Evolutionary conservation across 1,139 yeast genomes (phyloP), one percentile per base, ranked within the genome.

Genomic region (Diutina rugosa): DNA sequence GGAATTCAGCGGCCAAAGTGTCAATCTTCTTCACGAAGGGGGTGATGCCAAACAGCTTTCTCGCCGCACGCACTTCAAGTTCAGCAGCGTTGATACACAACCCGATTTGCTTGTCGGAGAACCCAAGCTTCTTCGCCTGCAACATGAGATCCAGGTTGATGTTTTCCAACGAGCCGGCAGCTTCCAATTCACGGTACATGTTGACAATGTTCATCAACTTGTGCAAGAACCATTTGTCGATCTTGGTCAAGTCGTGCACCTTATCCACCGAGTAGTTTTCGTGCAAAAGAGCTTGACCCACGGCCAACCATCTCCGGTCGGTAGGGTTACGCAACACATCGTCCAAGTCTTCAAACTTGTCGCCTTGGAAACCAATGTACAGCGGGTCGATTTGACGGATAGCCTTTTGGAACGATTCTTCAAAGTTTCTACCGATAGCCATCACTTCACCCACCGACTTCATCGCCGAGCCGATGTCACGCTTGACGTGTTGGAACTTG

Each of bases 361-460:
- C 87, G 64, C 97, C 97, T 75, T 91, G 97, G 84, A 93, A 87
- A 57, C 99, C 98, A 66, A 89, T 70, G 64, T 82, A 81, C 30
- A 95, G 84, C 56, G 97, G 97, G 69, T 93, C 99, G 61, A 91
- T 90, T 74, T 91, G 96, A 76, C 99, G 85, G 64, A 93, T 86
- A 57, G 99, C 99, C 78, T 93, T 93, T 75, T 93, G 99, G 80
- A 93, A 86, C 16, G 97, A 88, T 73, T 93, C 99, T 75, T 93
- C 99, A 69, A 91, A 93, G 64, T 84, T 93, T 75, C 99, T 86
- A 67, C 99, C 99, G 69, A 93, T 93, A 57, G 97, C 95, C 99
- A 93, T 93, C 59, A 93, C 99, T 74, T 93, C 99, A 72, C 99
- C 99, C 58, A 93, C 99, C 54, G 98, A 91, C 74, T 93, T 93